Evolutionary conservation across 371 early-diverging fungal genomes (phyloP).

Genomic region (Cokeromyces recurvatus): DNA sequence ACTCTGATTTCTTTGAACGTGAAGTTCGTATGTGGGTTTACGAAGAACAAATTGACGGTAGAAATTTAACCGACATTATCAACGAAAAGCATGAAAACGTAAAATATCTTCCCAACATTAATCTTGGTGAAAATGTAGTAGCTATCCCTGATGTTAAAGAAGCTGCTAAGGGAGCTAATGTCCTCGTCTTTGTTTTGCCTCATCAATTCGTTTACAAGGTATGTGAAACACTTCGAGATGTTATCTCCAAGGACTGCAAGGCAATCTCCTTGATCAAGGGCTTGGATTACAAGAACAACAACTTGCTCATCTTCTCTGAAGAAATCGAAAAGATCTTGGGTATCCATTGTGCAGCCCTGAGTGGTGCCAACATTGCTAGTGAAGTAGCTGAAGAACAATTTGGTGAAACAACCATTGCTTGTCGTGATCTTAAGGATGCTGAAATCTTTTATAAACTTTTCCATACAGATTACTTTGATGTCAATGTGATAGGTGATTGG

Average conservation of each 20-base stretch:
- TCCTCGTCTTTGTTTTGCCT: slow-evolving; percentile 94
- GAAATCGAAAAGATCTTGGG: slow-evolving; percentile 65
- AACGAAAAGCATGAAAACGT: slow-evolving; percentile 92
- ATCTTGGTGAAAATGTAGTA: slow-evolving; percentile 76
- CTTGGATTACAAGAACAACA: slow-evolving; percentile 68
- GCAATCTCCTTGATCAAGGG: slow-evolving; percentile 96
- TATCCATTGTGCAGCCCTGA: slow-evolving; percentile 80
- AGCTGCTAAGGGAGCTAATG: slow-evolving; percentile 75
- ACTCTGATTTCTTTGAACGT: slow-evolving; percentile 61
- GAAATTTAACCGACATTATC: slow-evolving; percentile 89
- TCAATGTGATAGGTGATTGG: slow-evolving; percentile 79
- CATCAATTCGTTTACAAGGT: slow-evolving; percentile 92
- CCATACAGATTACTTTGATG: slow-evolving; percentile 69
- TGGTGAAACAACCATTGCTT: slow-evolving; percentile 89
- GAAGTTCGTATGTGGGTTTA: slow-evolving; percentile 93
- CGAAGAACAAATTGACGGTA: slow-evolving; percentile 81
- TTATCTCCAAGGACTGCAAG: slow-evolving; percentile 27
- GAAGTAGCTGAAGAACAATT: slow-evolving; percentile 91
- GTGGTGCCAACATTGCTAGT: slow-evolving; percentile 94
- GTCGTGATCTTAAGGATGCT: slow-evolving; percentile 65
- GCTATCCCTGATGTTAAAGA: slow-evolving; percentile 70
- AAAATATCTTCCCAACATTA: slow-evolving; percentile 88
- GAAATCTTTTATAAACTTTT: slow-evolving; percentile 60
- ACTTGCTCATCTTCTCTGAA: slow-evolving; percentile 82
- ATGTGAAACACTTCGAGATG: slow-evolving; percentile 48